Evolutionary conservation across 306 rosid genomes (phyloP).

Genomic region (Lathyrus oleraceus): DNA sequence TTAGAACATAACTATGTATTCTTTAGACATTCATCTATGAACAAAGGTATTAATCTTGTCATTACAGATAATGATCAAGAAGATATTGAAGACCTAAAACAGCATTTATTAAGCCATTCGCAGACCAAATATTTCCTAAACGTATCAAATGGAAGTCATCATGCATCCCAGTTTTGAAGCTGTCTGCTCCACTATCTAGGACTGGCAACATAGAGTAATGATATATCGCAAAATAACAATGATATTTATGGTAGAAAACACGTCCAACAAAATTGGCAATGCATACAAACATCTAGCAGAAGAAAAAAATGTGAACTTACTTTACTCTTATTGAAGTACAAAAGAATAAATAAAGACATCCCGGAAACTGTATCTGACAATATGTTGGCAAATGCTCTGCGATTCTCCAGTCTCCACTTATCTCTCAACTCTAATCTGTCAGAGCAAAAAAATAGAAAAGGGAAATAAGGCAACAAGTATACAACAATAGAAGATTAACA

Average conservation of each 20-base stretch:
- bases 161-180: background rate
- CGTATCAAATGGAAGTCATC: background rate
- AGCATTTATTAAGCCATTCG: background rate
- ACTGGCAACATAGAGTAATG: background rate
- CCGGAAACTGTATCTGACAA: conserved; percentile 89
- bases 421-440: conserved; percentile 90
- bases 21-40: background rate
- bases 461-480: conserved; percentile 34
- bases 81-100: background rate
- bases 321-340: conserved; percentile 82
- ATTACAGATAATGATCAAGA: background rate
- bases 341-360: conserved; percentile 83
- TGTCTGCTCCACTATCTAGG: background rate
- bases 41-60: background rate
- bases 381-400: conserved; percentile 93
- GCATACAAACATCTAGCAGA: conserved; percentile 23
- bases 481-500: conserved; percentile 23
- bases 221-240: conserved; percentile 8
- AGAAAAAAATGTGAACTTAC: conserved; percentile 56
- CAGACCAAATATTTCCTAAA: background rate
- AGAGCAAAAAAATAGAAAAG: conserved; percentile 35
- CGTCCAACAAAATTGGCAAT: conserved; percentile 5
- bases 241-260: conserved; percentile 26
- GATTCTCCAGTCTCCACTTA: conserved; percentile 87
- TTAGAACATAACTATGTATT: background rate